Percentiles rank a stretch among this genome's conserved stretches.
Evolutionary conservation across 257 asterid species (phyloP).

Genomic region (Anisodus acutangulus): DNA sequence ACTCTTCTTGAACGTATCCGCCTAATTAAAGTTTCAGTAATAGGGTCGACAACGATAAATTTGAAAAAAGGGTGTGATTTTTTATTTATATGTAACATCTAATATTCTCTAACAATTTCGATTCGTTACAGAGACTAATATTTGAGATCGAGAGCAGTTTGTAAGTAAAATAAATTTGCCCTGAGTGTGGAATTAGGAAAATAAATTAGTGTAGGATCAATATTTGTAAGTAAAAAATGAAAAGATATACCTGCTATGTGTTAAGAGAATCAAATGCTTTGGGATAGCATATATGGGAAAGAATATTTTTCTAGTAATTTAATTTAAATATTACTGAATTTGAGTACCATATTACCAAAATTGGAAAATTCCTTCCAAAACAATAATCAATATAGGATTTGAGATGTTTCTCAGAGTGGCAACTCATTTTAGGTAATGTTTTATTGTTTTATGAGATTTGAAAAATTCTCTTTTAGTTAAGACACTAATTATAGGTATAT

Average conservation of each 20-base stretch:
- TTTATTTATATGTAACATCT: too few species aligned
- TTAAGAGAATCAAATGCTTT: slow-evolving; percentile 1
- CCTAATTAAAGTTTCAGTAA: too few species aligned
- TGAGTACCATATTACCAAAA: background rate
- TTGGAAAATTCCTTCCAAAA: background rate
- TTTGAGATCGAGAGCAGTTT: too few species aligned
- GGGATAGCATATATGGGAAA: background rate
- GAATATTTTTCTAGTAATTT: too few species aligned
- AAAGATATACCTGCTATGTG: background rate
- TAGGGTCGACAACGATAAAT: too few species aligned
- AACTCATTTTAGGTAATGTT: background rate
- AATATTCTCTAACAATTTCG: too few species aligned
- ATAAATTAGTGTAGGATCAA: background rate
- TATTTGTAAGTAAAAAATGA: background rate
- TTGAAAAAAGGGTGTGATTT: too few species aligned
- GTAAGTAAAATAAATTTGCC: background rate
- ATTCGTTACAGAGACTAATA: too few species aligned
- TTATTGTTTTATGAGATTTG: background rate
- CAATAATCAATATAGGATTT: background rate
- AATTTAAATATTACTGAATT: background rate
- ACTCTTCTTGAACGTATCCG: too few species aligned
- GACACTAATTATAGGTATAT: background rate
- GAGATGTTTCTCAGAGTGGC: background rate
- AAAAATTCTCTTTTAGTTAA: background rate
- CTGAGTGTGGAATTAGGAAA: background rate